Evolutionary conservation across 148 eudicot genomes (phyloP), one percentile per base, ranked within the genome.

Genomic region (Cornus kousa): DNA sequence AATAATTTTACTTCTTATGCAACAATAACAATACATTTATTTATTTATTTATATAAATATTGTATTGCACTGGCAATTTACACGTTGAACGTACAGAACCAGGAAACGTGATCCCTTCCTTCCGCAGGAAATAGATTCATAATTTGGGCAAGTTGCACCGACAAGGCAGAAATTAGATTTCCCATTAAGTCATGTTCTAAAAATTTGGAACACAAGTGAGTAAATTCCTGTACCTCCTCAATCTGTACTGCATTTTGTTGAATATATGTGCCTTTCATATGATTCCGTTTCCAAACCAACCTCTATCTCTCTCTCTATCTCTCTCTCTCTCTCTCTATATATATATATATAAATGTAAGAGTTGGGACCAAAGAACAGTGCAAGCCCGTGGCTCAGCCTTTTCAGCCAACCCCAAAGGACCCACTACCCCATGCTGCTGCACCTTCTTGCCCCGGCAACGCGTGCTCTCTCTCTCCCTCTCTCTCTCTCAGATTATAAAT

Each of bases 371-470:
- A 31, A 17, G 13, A 57, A 55, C 53, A 67, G 66, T 53, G 68
- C 23, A 9, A 60, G 40, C 39, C 77, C 78, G 66, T 57, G 72
- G 74, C 35, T 60, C 80, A 81, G 83, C 81, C 81, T 53, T 68
- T 74, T 76, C 64, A 68, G 80, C 76, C 62, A 74, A 78, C 75
- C 72, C 65, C 70, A 50, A 28, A 59, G 76, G 78, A 48, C 80
- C 85, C 85, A 71, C 74, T 70, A 67, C 19, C 59, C 79, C 83
- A 71, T 72, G 23, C 71, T 66, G 37, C n/a, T 87, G 90, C 87
- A 73, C 86, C 88, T 80, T 71, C 85, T 72, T 79, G 68, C 79
- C 53, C 94, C 91, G 89, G 91, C 97, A 87, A 90, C 81, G 97
- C 97, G 90, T 92, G 97, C 97, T 75, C 83, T 74, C 74, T 73